phyloP scores from a whole-genome alignment of 2,329 filamentous ascomycete genomes.

The Penicillium psychrosexuale region DNA sequence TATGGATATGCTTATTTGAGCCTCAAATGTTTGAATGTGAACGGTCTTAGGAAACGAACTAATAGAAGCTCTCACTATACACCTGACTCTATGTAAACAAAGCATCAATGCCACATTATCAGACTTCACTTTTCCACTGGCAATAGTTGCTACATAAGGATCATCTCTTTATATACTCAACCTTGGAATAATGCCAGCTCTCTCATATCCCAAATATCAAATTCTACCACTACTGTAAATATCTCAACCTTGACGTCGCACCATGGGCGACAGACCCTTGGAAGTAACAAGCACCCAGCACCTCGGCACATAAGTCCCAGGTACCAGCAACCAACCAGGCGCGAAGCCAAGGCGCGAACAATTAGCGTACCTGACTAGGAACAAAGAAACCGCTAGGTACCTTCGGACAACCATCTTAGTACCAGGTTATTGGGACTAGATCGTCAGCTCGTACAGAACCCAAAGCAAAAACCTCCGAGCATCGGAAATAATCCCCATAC shows the following conservation, averaged over 20 bases:
- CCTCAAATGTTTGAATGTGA: not conserved
- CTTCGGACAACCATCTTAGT: not conserved
- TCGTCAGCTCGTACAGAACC: not conserved
- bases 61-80: not conserved
- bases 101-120: too few species aligned
- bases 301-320: not conserved
- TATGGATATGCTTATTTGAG: not conserved
- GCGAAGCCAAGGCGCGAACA: not conserved
- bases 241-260: not conserved
- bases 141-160: not conserved
- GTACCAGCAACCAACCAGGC: not conserved
- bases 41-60: not conserved
- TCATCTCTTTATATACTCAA: not conserved
- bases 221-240: not conserved
- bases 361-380: not conserved
- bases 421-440: not conserved
- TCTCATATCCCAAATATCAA: too few species aligned
- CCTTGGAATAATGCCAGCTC: not conserved
- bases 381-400: not conserved
- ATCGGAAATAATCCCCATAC: not conserved
- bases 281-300: not conserved
- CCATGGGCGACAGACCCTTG: not conserved
- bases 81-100: not conserved
- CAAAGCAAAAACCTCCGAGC: constrained; percentile 7
- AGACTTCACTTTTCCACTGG: not conserved